Percentiles rank a stretch among this genome's conserved stretches.
Conservation (phyloP, 768 basidiomycete genomes). For the Boletus pseudo-olivaceus region DNA sequence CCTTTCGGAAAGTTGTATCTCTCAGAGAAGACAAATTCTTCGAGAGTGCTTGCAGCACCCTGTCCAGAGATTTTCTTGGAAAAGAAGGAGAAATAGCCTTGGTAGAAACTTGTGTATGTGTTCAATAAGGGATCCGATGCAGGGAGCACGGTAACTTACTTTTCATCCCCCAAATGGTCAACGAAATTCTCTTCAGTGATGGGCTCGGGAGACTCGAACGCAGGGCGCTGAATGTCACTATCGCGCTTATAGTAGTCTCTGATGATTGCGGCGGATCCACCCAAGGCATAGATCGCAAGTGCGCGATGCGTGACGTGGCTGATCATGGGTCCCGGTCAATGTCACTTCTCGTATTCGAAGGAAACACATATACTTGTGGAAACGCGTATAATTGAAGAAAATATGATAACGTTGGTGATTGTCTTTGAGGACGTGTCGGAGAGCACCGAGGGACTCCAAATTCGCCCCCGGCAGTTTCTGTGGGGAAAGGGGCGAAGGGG, state of each 20-base stretch:
- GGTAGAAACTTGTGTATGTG: constrained; percentile 21
- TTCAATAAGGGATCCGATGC: not conserved
- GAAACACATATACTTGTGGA: constrained; percentile 46
- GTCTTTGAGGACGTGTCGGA: constrained; percentile 39
- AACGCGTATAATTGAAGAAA: constrained; percentile 43
- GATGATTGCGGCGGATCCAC: constrained; percentile 22
- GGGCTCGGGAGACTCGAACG: constrained; percentile 20
- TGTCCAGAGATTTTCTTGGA: constrained; percentile 12
- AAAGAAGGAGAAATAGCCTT: constrained; percentile 28
- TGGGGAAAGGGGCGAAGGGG: constrained; percentile 23
- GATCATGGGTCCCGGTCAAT: not conserved
- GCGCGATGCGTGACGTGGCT: constrained; percentile 31
- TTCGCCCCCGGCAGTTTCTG: constrained; percentile 29
- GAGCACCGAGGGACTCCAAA: constrained; percentile 21
- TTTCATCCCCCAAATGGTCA: constrained; percentile 25
- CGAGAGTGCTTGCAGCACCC: constrained; percentile 15
- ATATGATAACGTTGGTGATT: constrained; percentile 47
- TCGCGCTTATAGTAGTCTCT: constrained; percentile 27
- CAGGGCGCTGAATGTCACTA: constrained; percentile 18
- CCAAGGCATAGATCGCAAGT: constrained; percentile 28
- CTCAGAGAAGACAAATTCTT: constrained; percentile 32
- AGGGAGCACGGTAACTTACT: constrained; percentile 8
- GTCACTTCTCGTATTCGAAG: not conserved
- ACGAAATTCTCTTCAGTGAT: constrained; percentile 25
- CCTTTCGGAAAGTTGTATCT: constrained; percentile 23